Conservation (phyloP, 805 yeast species). For the Candida schatavii region DNA sequence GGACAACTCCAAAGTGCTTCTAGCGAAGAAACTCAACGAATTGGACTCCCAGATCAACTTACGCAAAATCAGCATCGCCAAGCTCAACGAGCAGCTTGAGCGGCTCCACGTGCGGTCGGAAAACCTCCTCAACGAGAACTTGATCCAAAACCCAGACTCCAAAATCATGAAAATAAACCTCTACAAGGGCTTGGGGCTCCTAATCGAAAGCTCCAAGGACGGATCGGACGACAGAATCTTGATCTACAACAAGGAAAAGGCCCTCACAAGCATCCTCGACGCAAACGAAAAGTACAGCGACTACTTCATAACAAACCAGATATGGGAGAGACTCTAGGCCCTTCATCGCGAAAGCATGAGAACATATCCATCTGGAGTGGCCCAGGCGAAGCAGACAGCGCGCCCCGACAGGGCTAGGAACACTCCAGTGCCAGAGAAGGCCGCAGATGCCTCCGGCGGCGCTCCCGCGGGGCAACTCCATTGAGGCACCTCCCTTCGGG, state of each 20-base stretch:
- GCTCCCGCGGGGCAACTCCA: too few species aligned
- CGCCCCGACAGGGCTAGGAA: too few species aligned
- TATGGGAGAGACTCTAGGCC: conserved; percentile 63
- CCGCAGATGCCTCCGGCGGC: too few species aligned
- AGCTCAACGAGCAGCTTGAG: conserved; percentile 34
- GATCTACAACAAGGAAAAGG: conserved; percentile 47
- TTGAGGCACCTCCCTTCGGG: too few species aligned
- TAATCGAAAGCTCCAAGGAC: conserved; percentile 31
- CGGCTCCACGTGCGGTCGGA: conserved; percentile 29
- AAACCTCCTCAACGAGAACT: conserved; percentile 28
- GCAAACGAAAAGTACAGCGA: conserved; percentile 57
- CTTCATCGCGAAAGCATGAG: neutral
- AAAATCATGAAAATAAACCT: conserved; percentile 54
- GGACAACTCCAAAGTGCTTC: conserved; percentile 46
- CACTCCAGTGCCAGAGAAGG: too few species aligned
- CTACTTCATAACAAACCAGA: conserved; percentile 67
- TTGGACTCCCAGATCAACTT: conserved; percentile 42
- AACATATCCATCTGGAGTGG: too few species aligned
- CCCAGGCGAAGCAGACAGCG: too few species aligned
- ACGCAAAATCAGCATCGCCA: conserved; percentile 30
- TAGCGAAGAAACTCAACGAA: conserved; percentile 53
- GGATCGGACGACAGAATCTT: conserved; percentile 36
- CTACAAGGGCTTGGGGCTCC: conserved; percentile 59
- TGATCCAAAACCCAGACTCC: conserved; percentile 39
- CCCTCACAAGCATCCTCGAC: conserved; percentile 48